Evolutionary conservation across 2,329 filamentous ascomycete genomes (phyloP).

Genomic region (Neofusicoccum sp.): DNA sequence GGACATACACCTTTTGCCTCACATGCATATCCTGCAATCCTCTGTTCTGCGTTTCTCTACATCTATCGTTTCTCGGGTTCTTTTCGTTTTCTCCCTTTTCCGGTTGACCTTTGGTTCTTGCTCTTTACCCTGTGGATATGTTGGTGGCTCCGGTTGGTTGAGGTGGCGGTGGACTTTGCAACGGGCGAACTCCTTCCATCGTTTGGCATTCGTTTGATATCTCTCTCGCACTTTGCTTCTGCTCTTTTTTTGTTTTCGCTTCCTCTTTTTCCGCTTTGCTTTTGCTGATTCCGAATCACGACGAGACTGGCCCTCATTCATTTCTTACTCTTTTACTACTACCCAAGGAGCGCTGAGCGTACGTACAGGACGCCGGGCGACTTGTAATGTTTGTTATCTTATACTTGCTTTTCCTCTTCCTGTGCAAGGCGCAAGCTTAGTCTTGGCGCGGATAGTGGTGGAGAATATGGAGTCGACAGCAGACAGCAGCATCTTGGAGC

Average conservation of each 20-base stretch:
- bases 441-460: not conserved
- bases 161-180: slow-evolving; percentile 5
- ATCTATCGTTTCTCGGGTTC: not conserved
- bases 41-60: not conserved
- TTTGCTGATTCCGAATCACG: slow-evolving; percentile 16
- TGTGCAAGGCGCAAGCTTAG: not conserved
- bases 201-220: slow-evolving; percentile 19
- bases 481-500: not conserved
- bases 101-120: slow-evolving; percentile 2
- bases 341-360: slow-evolving; percentile 11
- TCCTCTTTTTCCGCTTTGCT: not conserved
- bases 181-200: slow-evolving; percentile 15
- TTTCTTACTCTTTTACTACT: not conserved
- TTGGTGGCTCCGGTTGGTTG: slow-evolving; percentile 11
- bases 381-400: slow-evolving; percentile 19
- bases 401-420: not conserved
- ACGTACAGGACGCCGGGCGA: slow-evolving; percentile 18
- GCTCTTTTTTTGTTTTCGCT: slow-evolving; percentile 1
- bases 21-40: slow-evolving; percentile 18
- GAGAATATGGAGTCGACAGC: not conserved
- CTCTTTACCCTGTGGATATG: slow-evolving; percentile 9
- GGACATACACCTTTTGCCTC: slow-evolving; percentile 7
- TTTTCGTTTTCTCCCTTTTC: not conserved
- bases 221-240: slow-evolving; percentile 9
- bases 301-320: slow-evolving; percentile 15